Base-by-base conservation (phyloP, 768 basidiomycete species). In the Butyriboletus loyo region DNA sequence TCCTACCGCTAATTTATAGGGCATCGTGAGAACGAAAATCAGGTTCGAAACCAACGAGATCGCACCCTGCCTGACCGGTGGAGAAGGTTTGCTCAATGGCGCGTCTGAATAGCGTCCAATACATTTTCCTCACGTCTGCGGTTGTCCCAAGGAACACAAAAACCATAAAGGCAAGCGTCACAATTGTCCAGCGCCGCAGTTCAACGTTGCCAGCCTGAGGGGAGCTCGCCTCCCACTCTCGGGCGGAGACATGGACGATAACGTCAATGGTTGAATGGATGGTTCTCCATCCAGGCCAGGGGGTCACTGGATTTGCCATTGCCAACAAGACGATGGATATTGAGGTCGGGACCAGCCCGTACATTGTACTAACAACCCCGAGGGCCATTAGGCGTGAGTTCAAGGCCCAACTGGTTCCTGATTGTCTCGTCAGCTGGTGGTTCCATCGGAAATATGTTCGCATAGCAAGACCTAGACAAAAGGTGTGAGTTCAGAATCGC, bases 201-300 rank as follows among this genome's bases (percentile, higher is more conserved):
- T 63, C 50, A 7, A 27, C 4, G 6, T 7, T 49, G 27, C 31
- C 46, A 13, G 43, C 24, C 38, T 8, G n/a, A 14, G 2, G n/a
- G 7, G 13, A 6, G 14, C 15, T 49, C 4, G 55, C 41, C 30
- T 44, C 50, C 58, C 61, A 63, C 28, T 54, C 48, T 22, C 25
- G 34, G 3, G 55, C 44, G 10, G 53, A 31, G 5, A 63, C 32
- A 17, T 52, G 43, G 21, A 46, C 17, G 22, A 63, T 45, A 21
- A 53, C 27, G 7, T 46, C 21, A 4, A 21, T 56, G 36, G 54
- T 51, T 8, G 53, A 61, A 42, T 64, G 63, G 21, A 56, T 13
- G 36, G 56, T 27, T 28, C n/a, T 30, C 63, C 57, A 59, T 36
- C 63, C 63, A 34, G 57, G 63, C 63, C 63, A 65, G 10, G 57